These are phyloP conservation scores for Scleroderma citrinum DNA, from an alignment of 768 basidiomycete genomes.

Conservation along the genomic window DNA sequence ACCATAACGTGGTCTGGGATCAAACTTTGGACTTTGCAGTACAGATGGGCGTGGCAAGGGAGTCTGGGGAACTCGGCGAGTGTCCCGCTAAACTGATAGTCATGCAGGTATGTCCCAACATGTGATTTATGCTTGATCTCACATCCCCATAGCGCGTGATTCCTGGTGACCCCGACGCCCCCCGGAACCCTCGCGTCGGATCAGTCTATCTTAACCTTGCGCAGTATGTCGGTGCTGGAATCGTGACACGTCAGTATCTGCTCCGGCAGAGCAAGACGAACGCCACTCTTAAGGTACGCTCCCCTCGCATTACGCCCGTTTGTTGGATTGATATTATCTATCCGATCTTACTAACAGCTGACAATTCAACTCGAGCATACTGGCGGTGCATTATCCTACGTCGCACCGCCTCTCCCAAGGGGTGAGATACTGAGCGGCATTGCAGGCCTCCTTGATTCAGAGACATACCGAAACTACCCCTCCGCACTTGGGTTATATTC, in stretches of 20 bases:
- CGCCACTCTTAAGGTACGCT: conserved; percentile 62
- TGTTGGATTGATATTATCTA: background rate
- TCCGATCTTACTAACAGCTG: conserved; percentile 34
- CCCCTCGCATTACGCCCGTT: background rate
- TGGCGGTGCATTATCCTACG: conserved; percentile 50
- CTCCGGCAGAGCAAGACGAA: conserved; percentile 73
- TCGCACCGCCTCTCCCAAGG: conserved; percentile 62
- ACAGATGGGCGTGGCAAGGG: conserved; percentile 55
- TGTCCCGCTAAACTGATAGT: conserved; percentile 61
- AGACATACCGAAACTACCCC: conserved; percentile 47
- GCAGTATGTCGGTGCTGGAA: conserved; percentile 58
- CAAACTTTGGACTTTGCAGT: conserved; percentile 51
- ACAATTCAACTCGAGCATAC: conserved; percentile 52
- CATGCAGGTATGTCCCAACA: conserved; percentile 37
- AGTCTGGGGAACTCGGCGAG: conserved; percentile 41
- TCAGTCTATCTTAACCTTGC: conserved; percentile 66
- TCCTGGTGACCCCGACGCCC: conserved; percentile 47
- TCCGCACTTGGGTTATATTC: conserved; percentile 44
- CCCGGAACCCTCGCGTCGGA: conserved; percentile 58
- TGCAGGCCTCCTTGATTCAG: conserved; percentile 50
- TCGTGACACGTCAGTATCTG: conserved; percentile 59
- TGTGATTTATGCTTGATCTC: background rate
- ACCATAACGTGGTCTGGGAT: conserved; percentile 62
- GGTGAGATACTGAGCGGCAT: conserved; percentile 71
- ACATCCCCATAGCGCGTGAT: conserved; percentile 55